These are phyloP conservation scores for Neocatenulostroma microsporum DNA, from an alignment of 2,329 filamentous ascomycete species.

Conservation along the genomic window DNA sequence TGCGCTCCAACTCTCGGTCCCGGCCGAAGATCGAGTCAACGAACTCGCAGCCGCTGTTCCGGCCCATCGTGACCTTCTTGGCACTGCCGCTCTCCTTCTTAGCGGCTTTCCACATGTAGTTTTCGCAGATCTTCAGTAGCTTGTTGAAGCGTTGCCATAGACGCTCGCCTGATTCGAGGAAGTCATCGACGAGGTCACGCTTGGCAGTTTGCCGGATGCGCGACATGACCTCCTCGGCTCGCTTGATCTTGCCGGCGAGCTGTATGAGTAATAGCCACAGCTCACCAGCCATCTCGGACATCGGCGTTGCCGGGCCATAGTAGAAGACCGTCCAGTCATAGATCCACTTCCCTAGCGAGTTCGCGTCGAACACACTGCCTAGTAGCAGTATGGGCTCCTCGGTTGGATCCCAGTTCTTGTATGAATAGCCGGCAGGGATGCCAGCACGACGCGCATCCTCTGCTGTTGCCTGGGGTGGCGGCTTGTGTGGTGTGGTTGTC, in stretches of 20 bases:
- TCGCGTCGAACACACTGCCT: constrained; percentile 93
- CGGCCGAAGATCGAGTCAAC: constrained; percentile 92
- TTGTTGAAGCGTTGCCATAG: constrained; percentile 77
- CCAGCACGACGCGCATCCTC: constrained; percentile 56
- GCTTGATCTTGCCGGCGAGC: constrained; percentile 86
- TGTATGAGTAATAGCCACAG: constrained; percentile 94
- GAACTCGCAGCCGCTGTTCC: constrained; percentile 88
- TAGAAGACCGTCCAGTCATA: constrained; percentile 98
- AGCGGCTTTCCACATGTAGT: constrained; percentile 86
- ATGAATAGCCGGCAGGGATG: constrained; percentile 83
- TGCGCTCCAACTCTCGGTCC: constrained; percentile 80
- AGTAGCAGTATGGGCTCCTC: constrained; percentile 91
- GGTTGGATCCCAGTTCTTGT: constrained; percentile 96
- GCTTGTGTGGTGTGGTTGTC: constrained; percentile 32
- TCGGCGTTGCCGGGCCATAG: constrained; percentile 70
- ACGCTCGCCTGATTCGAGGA: constrained; percentile 79
- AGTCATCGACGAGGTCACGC: constrained; percentile 77
- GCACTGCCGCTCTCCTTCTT: constrained; percentile 57
- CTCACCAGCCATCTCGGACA: constrained; percentile 86
- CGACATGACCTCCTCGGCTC: constrained; percentile 68
- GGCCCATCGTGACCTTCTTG: constrained; percentile 69
- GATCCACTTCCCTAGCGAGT: constrained; percentile 97
- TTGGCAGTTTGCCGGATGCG: constrained; percentile 66
- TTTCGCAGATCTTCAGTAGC: constrained; percentile 83
- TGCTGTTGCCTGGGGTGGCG: constrained; percentile 49